Evolutionary conservation across 2,329 filamentous ascomycete genomes (phyloP).

Genomic region (Parascedosporium putredinis): DNA sequence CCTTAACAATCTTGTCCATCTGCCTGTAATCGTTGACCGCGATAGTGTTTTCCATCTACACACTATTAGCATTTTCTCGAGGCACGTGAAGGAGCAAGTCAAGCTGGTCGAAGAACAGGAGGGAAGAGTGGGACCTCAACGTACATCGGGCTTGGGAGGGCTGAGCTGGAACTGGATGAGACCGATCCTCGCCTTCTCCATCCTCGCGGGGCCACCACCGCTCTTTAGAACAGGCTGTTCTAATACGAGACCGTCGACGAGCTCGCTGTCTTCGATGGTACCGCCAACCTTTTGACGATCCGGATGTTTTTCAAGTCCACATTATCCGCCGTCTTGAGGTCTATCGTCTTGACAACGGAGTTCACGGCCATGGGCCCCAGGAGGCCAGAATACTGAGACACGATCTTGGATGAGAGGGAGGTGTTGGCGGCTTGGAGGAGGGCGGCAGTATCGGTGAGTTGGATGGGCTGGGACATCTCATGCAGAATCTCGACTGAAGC

Average conservation of each 20-base stretch:
- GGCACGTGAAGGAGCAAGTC: no score
- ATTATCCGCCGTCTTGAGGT: slow-evolving; percentile 89
- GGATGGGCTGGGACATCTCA: slow-evolving; percentile 91
- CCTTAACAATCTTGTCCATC: slow-evolving; percentile 99
- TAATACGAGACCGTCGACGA: slow-evolving; percentile 88
- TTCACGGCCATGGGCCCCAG: slow-evolving; percentile 98
- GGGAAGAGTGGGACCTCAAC: slow-evolving; percentile 19
- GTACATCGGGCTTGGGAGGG: slow-evolving; percentile 89
- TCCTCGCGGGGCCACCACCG: slow-evolving; percentile 77
- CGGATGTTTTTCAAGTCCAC: slow-evolving; percentile 94
- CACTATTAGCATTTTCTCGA: slow-evolving; percentile 13
- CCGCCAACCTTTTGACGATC: slow-evolving; percentile 96
- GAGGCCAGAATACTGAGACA: slow-evolving; percentile 90
- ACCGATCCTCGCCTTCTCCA: slow-evolving; percentile 96
- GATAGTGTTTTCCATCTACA: slow-evolving; percentile 96
- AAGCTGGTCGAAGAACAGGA: not conserved
- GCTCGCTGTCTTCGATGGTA: slow-evolving; percentile 96
- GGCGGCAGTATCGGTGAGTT: slow-evolving; percentile 75
- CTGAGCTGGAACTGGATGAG: slow-evolving; percentile 98
- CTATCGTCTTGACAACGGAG: slow-evolving; percentile 89
- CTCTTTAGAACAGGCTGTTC: slow-evolving; percentile 91
- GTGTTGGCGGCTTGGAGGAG: slow-evolving; percentile 95
- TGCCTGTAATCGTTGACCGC: slow-evolving; percentile 98
- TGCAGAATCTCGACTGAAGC: slow-evolving; percentile 84
- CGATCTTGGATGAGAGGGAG: slow-evolving; percentile 95